Conservation (phyloP, 2,329 filamentous ascomycete species). For the Penicillium sp. region DNA sequence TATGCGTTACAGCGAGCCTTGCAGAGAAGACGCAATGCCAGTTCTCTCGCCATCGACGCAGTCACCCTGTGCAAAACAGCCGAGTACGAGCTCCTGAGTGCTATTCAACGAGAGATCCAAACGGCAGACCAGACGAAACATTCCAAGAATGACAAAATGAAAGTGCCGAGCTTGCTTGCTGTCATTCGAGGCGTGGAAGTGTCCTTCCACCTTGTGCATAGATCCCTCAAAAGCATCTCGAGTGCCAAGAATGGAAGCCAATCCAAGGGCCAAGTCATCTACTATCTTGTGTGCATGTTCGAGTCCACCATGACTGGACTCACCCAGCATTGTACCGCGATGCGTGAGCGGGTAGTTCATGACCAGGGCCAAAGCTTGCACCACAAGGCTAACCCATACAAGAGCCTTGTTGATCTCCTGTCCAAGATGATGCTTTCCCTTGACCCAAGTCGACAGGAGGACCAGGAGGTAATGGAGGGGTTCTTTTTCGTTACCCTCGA, state of each 20-base stretch:
- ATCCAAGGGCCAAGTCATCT: slow-evolving; percentile 25
- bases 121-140: neutral
- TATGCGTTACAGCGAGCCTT: slow-evolving; percentile 32
- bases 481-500: slow-evolving; percentile 36
- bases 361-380: neutral
- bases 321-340: slow-evolving; percentile 22
- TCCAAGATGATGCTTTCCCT: slow-evolving; percentile 30
- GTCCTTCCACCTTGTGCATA: slow-evolving; percentile 25
- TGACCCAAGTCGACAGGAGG: slow-evolving; percentile 21
- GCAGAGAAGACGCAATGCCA: slow-evolving; percentile 25
- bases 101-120: slow-evolving; percentile 8
- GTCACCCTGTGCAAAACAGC: slow-evolving; percentile 29
- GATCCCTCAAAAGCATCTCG: slow-evolving; percentile 26
- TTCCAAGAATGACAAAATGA: neutral
- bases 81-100: slow-evolving; percentile 19
- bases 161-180: slow-evolving; percentile 13
- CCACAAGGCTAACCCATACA: slow-evolving; percentile 7
- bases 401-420: slow-evolving; percentile 24
- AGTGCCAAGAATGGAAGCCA: slow-evolving; percentile 7
- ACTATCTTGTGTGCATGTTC: slow-evolving; percentile 35
- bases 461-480: slow-evolving; percentile 40
- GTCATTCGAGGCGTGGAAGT: slow-evolving; percentile 23
- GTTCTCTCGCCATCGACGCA: slow-evolving; percentile 20
- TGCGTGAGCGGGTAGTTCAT: neutral
- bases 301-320: slow-evolving; percentile 27